Evolutionary conservation across 108 stramenopile species (phyloP), one percentile per base, ranked within the genome.

Genomic region (Stephanodiscus triporus): DNA sequence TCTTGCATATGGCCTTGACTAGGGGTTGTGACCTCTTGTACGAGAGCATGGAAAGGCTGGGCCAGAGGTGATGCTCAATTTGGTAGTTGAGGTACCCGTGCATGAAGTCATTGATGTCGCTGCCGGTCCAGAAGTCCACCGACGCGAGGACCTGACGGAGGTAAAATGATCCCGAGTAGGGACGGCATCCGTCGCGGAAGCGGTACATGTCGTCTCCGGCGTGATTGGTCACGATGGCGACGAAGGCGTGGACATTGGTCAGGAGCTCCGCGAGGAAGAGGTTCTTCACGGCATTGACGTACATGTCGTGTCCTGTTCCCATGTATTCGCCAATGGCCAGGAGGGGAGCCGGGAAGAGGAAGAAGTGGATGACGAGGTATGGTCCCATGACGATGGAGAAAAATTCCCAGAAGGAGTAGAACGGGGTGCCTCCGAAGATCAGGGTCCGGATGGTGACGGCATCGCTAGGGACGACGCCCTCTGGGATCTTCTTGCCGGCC

Each of bases 81-180:
- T 97, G 96, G 67, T 97, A 97, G 80, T 95, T 95, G 36, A 97
- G 74, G 68, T 81, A 97, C 54, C 94, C 96, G 66, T 97, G 96
- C 32, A 87, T 63, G 71, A 95, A 95, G 53, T 95, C 94, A 45
- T 90, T 81, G 16, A 84, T 22, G 58, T 96, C 96, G 22, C 87
- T 82, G 11, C 96, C 96, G 27, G 77, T 76, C 53, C 66, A 79
- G 45, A 91, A 96, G 69, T 96, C 91, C 23, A 86, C 91, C 40
- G 88, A 89, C 24, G 89, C 92, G 45, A 94, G 68, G 51, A 96
- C 91, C 69, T 96, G 96, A 30, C 96, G 89, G 36, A 96, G 73
- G 81, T 88, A 96, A 65, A 96, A 96, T 11, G 89, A 87, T 7
- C 91, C 91, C 7, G 88, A 88, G 59, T 84, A 87, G 19, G 96